phyloP scores from a whole-genome alignment of 805 yeast genomes.

The Saturnispora halmiae region DNA sequence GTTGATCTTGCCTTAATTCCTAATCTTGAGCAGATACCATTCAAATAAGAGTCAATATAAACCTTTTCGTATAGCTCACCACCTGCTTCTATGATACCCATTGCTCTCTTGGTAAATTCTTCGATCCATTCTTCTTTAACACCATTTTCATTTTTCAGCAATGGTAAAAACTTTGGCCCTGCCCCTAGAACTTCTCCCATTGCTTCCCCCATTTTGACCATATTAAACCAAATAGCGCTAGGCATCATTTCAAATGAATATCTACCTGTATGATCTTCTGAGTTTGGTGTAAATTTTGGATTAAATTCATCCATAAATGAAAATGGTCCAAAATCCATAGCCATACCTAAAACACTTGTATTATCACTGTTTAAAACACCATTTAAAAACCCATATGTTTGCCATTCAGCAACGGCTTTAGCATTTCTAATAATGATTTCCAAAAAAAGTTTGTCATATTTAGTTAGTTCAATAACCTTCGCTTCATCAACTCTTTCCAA shows the following conservation, averaged over 20 bases:
- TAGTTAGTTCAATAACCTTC: constrained; percentile 30
- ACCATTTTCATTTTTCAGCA: constrained; percentile 20
- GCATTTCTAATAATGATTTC: constrained; percentile 74
- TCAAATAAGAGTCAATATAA: constrained; percentile 51
- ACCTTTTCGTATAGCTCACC: constrained; percentile 57
- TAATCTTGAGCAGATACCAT: constrained; percentile 51
- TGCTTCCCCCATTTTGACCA: constrained; percentile 75
- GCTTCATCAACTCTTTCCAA: constrained; percentile 21
- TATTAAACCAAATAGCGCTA: constrained; percentile 85
- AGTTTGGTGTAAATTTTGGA: constrained; percentile 79
- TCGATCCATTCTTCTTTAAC: constrained; percentile 43
- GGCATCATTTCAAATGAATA: constrained; percentile 84
- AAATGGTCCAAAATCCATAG: constrained; percentile 93
- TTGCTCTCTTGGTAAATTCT: constrained; percentile 50
- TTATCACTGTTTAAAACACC: constrained; percentile 95
- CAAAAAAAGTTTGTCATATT: constrained; percentile 62
- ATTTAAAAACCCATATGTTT: constrained; percentile 83
- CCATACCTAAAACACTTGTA: constrained; percentile 78
- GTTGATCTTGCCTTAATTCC: constrained; percentile 47
- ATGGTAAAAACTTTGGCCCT: constrained; percentile 41
- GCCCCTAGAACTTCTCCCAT: constrained; percentile 76
- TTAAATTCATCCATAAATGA: constrained; percentile 81
- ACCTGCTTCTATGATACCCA: constrained; percentile 50
- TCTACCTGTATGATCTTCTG: constrained; percentile 64
- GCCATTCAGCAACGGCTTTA: constrained; percentile 71